Evolutionary conservation across 495 filamentous ascomycete genomes (phyloP), one percentile per base, ranked within the genome.

Genomic region (Hypoxylon lenormandii): DNA sequence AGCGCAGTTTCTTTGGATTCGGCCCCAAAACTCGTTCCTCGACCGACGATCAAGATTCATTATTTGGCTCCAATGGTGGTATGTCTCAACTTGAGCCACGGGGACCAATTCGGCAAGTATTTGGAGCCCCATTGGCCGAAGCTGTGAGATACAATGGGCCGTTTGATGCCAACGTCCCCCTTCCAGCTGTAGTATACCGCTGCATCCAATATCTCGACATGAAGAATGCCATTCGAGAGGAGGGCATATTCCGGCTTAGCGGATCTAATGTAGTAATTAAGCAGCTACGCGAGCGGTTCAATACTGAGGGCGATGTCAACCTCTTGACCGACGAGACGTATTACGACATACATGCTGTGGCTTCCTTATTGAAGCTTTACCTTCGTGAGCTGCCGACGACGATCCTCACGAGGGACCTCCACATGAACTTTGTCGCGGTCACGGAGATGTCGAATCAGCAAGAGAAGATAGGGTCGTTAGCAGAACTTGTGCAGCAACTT

Each of bases 111-210:
- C 86, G 90, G 48, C 86, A 92, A 37, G 91, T 92, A 6, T 98
- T 98, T 77, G 96, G 95, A 11, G 91, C 91, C 43, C 88, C 92
- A 5, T 79, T 98, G 33, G 87, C 88, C 4, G 94, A 98, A 71
- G 95, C 95, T 36, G 94, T 97, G 4, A 85, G 91, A 69, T 90
- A 85, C 73, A 92, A 90, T 65, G 83, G 86, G 12, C 94, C 94
- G 5, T 76, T 83, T 42, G 92, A 91, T 58, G 80, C 91, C 16
- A 82, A 82, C 51, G 87, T 90, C 16, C 87, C 90, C 47, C 81
- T 98, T 33, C 95, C 95, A 6, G 92, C 96, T n/a, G 95, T 98
- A 0, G 93, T 97, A 42, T 98, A 96, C 80, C 91, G 95, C 45
- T 97, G 94, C 71, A 91, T 98, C 65, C 92, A 98, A 75, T 98